Percentiles rank a stretch among this genome's conserved stretches.
These are phyloP conservation scores for Lachnellula occidentalis DNA, from an alignment of 2,329 filamentous ascomycete species.

Conservation along the genomic window DNA sequence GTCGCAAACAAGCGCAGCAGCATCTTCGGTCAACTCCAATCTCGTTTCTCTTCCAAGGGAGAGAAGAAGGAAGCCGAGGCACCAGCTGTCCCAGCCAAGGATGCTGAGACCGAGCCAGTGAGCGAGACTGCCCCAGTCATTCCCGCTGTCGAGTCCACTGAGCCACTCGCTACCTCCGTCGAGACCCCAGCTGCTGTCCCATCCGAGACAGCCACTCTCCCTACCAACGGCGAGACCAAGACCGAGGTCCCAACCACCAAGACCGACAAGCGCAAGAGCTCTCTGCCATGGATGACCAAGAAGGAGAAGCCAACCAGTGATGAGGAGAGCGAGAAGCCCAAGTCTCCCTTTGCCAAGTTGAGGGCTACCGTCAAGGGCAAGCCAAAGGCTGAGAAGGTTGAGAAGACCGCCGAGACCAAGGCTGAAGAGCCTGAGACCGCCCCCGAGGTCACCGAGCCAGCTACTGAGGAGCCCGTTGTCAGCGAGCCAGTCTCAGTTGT, in stretches of 20 bases:
- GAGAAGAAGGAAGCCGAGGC: slow-evolving; percentile 28
- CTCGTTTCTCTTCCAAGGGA: slow-evolving; percentile 25
- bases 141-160: slow-evolving; percentile 28
- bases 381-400: slow-evolving; percentile 40
- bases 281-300: slow-evolving; percentile 55
- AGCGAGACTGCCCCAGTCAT: slow-evolving; percentile 32
- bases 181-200: slow-evolving; percentile 27
- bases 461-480: slow-evolving; percentile 25
- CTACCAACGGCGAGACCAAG: slow-evolving; percentile 37
- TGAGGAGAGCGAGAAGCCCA: slow-evolving; percentile 36
- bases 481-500: slow-evolving; percentile 20
- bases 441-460: slow-evolving; percentile 27
- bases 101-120: slow-evolving; percentile 28
- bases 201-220: slow-evolving; percentile 29
- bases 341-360: slow-evolving; percentile 33
- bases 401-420: slow-evolving; percentile 41
- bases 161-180: slow-evolving; percentile 27
- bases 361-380: slow-evolving; percentile 32
- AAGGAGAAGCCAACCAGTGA: slow-evolving; percentile 48
- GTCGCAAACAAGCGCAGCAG: slow-evolving; percentile 29
- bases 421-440: slow-evolving; percentile 30
- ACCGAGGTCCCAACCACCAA: slow-evolving; percentile 35
- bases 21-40: slow-evolving; percentile 31
- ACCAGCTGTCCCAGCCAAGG: slow-evolving; percentile 29
- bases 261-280: slow-evolving; percentile 55